Evolutionary conservation across 2,329 filamentous ascomycete genomes (phyloP).

Genomic region (Claviceps sp.): DNA sequence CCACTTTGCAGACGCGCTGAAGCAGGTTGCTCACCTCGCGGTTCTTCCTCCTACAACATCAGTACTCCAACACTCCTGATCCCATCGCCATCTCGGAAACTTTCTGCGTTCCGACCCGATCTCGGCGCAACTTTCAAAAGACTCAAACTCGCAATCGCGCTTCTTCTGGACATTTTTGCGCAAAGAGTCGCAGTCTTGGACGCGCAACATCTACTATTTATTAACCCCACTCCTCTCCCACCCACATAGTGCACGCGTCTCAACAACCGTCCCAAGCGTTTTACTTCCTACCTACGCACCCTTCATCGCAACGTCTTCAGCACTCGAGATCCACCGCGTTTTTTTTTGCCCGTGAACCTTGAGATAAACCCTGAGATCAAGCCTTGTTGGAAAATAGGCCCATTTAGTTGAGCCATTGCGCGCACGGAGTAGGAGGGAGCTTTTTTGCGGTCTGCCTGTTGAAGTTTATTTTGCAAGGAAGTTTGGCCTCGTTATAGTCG

Average conservation of each 20-base stretch:
- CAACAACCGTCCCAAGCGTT: neutral
- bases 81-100: neutral
- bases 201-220: neutral
- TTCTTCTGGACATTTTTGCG: neutral
- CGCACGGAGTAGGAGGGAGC: slow-evolving; percentile 1
- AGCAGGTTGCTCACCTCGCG: neutral
- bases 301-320: neutral
- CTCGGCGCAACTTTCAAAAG: neutral
- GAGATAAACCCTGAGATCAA: neutral
- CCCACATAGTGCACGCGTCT: neutral
- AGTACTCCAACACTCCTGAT: neutral
- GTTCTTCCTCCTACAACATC: neutral
- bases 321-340: neutral
- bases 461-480: neutral
- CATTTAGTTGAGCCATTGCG: neutral
- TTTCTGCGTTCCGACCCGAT: neutral
- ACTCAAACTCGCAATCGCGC: neutral
- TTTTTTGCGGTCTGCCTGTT: neutral
- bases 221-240: neutral
- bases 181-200: neutral
- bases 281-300: neutral
- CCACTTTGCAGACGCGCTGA: neutral
- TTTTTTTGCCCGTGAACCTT: neutral
- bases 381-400: neutral
- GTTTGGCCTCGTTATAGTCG: slow-evolving; percentile 18